These are phyloP conservation scores for Ascodesmis nigricans DNA, from an alignment of 495 filamentous ascomycete species.

Conservation along the genomic window DNA sequence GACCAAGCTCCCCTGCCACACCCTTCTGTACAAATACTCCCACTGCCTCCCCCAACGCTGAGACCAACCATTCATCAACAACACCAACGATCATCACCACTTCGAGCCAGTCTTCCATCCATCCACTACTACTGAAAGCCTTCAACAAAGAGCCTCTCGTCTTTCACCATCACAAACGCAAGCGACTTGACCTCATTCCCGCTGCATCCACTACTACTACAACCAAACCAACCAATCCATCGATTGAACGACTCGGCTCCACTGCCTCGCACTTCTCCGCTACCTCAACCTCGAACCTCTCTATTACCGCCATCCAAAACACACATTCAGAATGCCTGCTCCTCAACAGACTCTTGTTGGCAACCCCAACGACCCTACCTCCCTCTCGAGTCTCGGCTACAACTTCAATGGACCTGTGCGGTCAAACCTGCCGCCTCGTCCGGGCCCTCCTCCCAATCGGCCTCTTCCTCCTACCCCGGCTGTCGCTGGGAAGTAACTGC, in stretches of 20 bases:
- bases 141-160: too few species aligned
- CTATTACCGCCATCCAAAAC: not conserved
- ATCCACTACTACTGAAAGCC: too few species aligned
- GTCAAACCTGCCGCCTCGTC: conserved; percentile 17
- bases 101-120: too few species aligned
- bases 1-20: too few species aligned
- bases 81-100: not conserved
- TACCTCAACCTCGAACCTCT: not conserved
- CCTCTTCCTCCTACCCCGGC: conserved; percentile 20
- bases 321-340: conserved; percentile 18
- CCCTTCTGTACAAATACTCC: too few species aligned
- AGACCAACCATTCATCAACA: too few species aligned
- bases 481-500: too few species aligned
- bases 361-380: conserved; percentile 22
- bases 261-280: not conserved
- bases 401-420: conserved; percentile 22
- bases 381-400: conserved; percentile 20
- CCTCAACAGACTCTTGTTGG: conserved; percentile 19
- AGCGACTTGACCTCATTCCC: conserved; percentile 1
- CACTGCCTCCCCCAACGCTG: too few species aligned
- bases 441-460: conserved; percentile 21
- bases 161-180: too few species aligned
- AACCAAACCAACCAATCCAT: conserved; percentile 1
- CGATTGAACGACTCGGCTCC: not conserved
- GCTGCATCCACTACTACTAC: not conserved